Evolutionary conservation across 2,329 filamentous ascomycete genomes (phyloP).

Genomic region (Aspergillus pseudoglaucus): DNA sequence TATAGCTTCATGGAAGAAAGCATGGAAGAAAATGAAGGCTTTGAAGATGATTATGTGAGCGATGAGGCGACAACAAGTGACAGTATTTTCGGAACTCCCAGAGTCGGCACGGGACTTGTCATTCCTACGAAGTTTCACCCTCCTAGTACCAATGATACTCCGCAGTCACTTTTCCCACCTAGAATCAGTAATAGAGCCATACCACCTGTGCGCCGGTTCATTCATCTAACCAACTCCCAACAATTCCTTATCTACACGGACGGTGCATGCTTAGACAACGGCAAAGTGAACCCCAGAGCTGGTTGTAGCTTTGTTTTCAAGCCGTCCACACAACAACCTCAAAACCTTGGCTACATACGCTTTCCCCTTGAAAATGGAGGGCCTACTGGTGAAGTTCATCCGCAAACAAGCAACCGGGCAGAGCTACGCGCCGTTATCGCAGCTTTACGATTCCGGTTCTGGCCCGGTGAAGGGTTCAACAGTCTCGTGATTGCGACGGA

Average conservation of each 20-base stretch:
- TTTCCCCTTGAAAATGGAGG: slow-evolving; percentile 41
- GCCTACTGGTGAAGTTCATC: slow-evolving; percentile 31
- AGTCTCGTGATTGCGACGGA: slow-evolving; percentile 50
- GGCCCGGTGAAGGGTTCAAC: slow-evolving; percentile 39
- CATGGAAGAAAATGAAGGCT: slow-evolving; percentile 12
- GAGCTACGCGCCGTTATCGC: slow-evolving; percentile 51
- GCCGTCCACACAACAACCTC: slow-evolving; percentile 1
- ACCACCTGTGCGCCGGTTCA: slow-evolving; percentile 2
- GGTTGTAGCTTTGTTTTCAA: slow-evolving; percentile 36
- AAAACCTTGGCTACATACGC: slow-evolving; percentile 7
- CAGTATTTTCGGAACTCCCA: neutral
- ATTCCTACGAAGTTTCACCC: slow-evolving; percentile 30
- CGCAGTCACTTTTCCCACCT: slow-evolving; percentile 4
- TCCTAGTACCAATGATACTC: slow-evolving; percentile 6
- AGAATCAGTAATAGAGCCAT: neutral
- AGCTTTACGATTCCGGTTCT: slow-evolving; percentile 42
- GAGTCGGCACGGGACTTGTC: slow-evolving; percentile 22
- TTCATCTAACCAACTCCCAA: slow-evolving; percentile 24
- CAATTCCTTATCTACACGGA: slow-evolving; percentile 41
- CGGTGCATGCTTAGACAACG: slow-evolving; percentile 43
- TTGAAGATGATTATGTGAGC: slow-evolving; percentile 4
- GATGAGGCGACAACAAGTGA: slow-evolving; percentile 1
- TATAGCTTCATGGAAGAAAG: slow-evolving; percentile 31
- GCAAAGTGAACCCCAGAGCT: slow-evolving; percentile 29
- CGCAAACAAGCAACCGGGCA: slow-evolving; percentile 48